Conservation (phyloP, 2,329 filamentous ascomycete species). For the Exophiala sp. region DNA sequence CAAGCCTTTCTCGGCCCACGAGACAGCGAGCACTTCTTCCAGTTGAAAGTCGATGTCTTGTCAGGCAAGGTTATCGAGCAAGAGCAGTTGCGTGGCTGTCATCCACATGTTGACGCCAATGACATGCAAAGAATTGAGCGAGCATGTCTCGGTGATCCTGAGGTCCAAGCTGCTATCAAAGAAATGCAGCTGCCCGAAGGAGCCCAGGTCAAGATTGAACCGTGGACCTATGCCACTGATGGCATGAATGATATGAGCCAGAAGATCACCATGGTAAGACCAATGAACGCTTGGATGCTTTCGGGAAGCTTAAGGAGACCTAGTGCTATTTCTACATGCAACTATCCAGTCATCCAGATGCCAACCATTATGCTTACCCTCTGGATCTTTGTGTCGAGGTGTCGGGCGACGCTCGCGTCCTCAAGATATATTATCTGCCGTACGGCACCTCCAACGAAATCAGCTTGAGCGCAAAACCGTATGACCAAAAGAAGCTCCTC, state of each 20-base stretch:
- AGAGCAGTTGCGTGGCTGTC: conserved; percentile 38
- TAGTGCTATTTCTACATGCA: conserved; percentile 40
- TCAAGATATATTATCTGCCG: conserved; percentile 47
- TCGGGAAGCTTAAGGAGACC: conserved; percentile 5
- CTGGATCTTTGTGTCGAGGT: conserved; percentile 50
- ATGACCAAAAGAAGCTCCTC: conserved; percentile 42
- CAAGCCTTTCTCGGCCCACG: conserved; percentile 32
- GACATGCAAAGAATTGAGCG: conserved; percentile 47
- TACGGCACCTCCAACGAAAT: conserved; percentile 39
- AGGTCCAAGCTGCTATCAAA: conserved; percentile 42
- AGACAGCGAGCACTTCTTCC: conserved; percentile 34
- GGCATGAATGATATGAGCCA: conserved; percentile 48
- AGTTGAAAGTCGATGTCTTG: conserved; percentile 32
- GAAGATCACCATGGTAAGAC: conserved; percentile 45
- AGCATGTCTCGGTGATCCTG: conserved; percentile 42
- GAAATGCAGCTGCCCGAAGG: conserved; percentile 42
- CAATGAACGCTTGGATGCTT: background rate
- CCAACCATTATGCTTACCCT: conserved; percentile 55
- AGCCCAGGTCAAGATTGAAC: conserved; percentile 46
- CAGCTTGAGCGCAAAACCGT: conserved; percentile 35
- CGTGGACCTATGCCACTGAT: conserved; percentile 53
- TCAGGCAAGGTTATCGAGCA: conserved; percentile 27
- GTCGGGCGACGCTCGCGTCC: conserved; percentile 46
- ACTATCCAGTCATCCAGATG: conserved; percentile 40
- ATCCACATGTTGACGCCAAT: conserved; percentile 45